Base-by-base conservation (phyloP, 2,329 filamentous ascomycete genomes). In the Orbilia brochopaga region DNA sequence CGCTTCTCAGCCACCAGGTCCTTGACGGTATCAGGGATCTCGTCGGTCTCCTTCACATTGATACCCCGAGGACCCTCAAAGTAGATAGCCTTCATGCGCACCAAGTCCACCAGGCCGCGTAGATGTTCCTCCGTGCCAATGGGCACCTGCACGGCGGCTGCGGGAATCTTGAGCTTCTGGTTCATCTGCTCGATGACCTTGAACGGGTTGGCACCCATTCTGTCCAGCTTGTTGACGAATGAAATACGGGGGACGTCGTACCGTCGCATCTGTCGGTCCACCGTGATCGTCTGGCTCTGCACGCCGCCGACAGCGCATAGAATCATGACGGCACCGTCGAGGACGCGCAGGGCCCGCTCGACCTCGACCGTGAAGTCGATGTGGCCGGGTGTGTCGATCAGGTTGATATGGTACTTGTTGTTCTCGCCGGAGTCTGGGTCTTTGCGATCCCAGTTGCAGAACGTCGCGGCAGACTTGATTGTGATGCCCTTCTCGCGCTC, bases 291-390 rank as follows among this genome's bases (percentile, higher is more conserved):
- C 82, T 99, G 94, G 79, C 89, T 93, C 23, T 73, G 69, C 35
- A 99, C 94, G 79, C 94, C 94, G 77, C 91, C 96, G 73, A 97
- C 94, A 73, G 94, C 94, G 79, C 94, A 99, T 64, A 99, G 85
- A 80, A 99, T 96, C 92, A 99, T 96, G 79, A 97, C 92, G 63
- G 94, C 94, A 74, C 94, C 94, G 78, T 99, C 94, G 46, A 99
- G 85, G 70, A 99, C 94, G 79, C 94, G 87, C 79, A 99, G 83
- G 66, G 94, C 94, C 80, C 94, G 86, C 83, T 99, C 94, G 52
- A 99, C 94, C 81, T 99, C 94, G 75, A 99, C 97, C 13, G 94
- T 99, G 79, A 99, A 99, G 80, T 99, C 94, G 78, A 99, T 97
- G 82, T 99, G 94, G 48, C 94, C 94, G 2, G 94, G 94, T 0